Percentiles rank a stretch among this genome's conserved stretches.
These are phyloP conservation scores for Lichina pygmaea DNA, from an alignment of 495 filamentous ascomycete genomes.

Conservation along the genomic window DNA sequence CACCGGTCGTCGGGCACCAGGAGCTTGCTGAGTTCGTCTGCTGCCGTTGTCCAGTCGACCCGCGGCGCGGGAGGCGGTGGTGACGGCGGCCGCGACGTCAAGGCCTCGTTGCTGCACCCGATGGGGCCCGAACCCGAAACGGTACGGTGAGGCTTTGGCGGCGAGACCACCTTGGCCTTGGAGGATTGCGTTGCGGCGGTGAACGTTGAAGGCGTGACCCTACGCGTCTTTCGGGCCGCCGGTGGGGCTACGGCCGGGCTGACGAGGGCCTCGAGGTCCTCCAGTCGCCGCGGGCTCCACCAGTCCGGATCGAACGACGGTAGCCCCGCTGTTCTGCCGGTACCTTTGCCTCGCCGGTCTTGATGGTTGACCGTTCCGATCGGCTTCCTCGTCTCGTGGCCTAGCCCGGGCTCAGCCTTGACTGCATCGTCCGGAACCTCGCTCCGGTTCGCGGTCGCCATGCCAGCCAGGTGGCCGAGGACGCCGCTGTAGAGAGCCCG, in stretches of 20 bases:
- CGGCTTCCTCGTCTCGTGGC: slow-evolving; percentile 19
- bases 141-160: slow-evolving; percentile 25
- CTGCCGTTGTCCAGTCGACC: slow-evolving; percentile 58
- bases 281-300: slow-evolving; percentile 48
- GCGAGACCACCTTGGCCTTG: slow-evolving; percentile 39
- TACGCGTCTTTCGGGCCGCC: slow-evolving; percentile 22
- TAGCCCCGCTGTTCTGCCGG: neutral
- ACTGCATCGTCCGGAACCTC: no score
- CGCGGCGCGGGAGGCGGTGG: slow-evolving; percentile 53
- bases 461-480: slow-evolving; percentile 60
- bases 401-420: slow-evolving; percentile 9
- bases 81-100: slow-evolving; percentile 17
- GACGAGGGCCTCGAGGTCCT: slow-evolving; percentile 30
- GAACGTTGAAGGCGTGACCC: slow-evolving; percentile 33
- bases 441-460: slow-evolving; percentile 3
- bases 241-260: slow-evolving; percentile 18
- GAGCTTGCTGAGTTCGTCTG: slow-evolving; percentile 54
- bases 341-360: slow-evolving; percentile 2
- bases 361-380: slow-evolving; percentile 10
- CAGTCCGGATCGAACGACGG: slow-evolving; percentile 25
- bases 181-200: slow-evolving; percentile 53
- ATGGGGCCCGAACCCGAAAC: slow-evolving; percentile 14
- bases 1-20: slow-evolving; percentile 50
- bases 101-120: slow-evolving; percentile 10
- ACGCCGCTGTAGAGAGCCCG: slow-evolving; percentile 68